Evolutionary conservation across 225 moss, liverwort and hornwort genomes (phyloP), one percentile per base, ranked within the genome.

Genomic region (Pleurozium schreberi): DNA sequence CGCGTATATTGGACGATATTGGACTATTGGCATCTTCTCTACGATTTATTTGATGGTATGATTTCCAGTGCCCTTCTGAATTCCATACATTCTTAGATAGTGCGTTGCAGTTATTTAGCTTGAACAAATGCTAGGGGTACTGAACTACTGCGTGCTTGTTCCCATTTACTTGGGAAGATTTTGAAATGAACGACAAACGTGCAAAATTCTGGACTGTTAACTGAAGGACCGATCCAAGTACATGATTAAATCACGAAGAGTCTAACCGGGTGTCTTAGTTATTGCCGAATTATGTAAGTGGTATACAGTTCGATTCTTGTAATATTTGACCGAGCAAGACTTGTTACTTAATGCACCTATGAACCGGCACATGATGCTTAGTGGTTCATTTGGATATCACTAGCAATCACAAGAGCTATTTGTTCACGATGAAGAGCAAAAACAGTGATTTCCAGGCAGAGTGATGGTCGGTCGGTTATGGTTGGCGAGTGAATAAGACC

Each of bases 11-110:
- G 96, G 96, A 64, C 93, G 96, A 60, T 96, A 90, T 88, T 95
- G 94, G 93, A 96, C 96, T 40, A 95, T 96, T 82, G 91, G 91
- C 77, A 89, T 95, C 88, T 95, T 95, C 88, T 94, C 93, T 59
- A 88, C 84, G 89, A 89, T 96, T 84, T 94, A 95, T 84, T 67
- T 95, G 58, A 31, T 92, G 91, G 96, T 96, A 85, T 71, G 92
- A 60, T 34, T 85, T 85, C 43, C 34, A 34, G 18, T 21, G 49
- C 59, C 31, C 83, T 73, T 80, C 61, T 43, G 61, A 73, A 73
- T 66, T 31, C 2, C 22, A 64, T 70, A n/a, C 25, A 19, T 38
- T 69, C 55, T 47, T 86, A 43, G 57, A 80, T 66, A 74, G 80
- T 65, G 49, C 33, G 36, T 52, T 59, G 49, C n/a, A 49, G 30